A percentile compares a stretch with the other conserved stretches of the same genome.
Conservation (phyloP, 2,329 filamentous ascomycete species). For the Aspergillus jensenii region DNA sequence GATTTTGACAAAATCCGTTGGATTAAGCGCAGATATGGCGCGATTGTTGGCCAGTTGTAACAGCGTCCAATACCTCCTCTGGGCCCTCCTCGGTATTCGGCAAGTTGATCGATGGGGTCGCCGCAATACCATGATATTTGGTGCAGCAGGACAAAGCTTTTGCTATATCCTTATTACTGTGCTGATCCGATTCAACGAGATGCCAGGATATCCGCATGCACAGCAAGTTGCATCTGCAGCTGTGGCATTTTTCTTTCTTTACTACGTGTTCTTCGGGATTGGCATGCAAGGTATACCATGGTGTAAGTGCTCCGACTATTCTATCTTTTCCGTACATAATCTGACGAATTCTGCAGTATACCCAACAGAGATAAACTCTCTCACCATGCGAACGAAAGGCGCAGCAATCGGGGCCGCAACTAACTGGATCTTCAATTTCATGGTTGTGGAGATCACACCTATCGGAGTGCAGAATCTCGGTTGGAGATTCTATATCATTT, state of each 20-base stretch:
- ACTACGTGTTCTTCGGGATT: conserved; percentile 42
- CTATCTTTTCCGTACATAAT: background rate
- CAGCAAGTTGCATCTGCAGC: conserved; percentile 49
- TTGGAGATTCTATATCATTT: conserved; percentile 33
- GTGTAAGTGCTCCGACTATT: conserved; percentile 14
- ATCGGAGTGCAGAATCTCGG: conserved; percentile 31
- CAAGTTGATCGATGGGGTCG: conserved; percentile 51
- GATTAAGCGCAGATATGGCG: conserved; percentile 35
- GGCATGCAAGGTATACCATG: conserved; percentile 41
- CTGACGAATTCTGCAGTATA: conserved; percentile 19
- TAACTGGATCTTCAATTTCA: conserved; percentile 35
- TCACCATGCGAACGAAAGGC: conserved; percentile 35
- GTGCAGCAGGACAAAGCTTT: conserved; percentile 48
- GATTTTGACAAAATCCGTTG: conserved; percentile 46
- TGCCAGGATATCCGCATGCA: conserved; percentile 6
- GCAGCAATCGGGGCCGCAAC: conserved; percentile 31
- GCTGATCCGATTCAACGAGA: conserved; percentile 30
- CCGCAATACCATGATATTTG: conserved; percentile 50
- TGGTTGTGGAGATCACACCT: conserved; percentile 35
- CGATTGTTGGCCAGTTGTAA: conserved; percentile 49
- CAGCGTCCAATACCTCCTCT: conserved; percentile 48
- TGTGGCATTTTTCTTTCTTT: conserved; percentile 47
- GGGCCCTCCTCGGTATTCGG: conserved; percentile 43
- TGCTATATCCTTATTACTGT: conserved; percentile 53
- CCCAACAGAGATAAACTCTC: conserved; percentile 36